A percentile compares a stretch with the other conserved stretches of the same genome.
Conservation (phyloP, 1,284 basidiomycete genomes). For the Papiliotrema laurentii region DNA sequence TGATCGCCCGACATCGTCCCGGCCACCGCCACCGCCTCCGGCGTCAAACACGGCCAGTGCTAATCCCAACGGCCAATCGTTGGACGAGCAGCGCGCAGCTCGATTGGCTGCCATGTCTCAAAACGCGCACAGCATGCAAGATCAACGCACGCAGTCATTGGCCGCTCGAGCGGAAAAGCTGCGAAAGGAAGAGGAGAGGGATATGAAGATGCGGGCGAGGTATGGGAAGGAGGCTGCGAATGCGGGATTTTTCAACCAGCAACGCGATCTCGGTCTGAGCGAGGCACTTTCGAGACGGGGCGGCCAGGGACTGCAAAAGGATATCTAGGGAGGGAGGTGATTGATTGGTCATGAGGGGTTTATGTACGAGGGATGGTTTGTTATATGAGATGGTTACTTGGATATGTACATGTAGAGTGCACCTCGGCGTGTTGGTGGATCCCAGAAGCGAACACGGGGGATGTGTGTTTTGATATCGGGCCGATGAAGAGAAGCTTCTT, state of each 20-base stretch:
- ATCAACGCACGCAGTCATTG: constrained; percentile 30
- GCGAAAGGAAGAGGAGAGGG: constrained; percentile 23
- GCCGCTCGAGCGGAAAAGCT: constrained; percentile 36
- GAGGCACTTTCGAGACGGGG: constrained; percentile 41
- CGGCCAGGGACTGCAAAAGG: constrained; percentile 41
- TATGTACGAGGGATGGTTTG: too few species aligned
- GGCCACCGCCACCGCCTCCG: constrained; percentile 7
- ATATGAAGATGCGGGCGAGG: constrained; percentile 31
- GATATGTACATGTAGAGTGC: too few species aligned
- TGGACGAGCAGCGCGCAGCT: constrained; percentile 64
- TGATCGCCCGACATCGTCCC: constrained; percentile 21
- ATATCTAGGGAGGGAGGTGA: constrained; percentile 21
- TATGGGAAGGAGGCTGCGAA: constrained; percentile 42
- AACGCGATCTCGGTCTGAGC: constrained; percentile 38
- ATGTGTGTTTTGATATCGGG: too few species aligned
- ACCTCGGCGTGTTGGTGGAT: too few species aligned
- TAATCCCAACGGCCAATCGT: constrained; percentile 8
- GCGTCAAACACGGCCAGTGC: too few species aligned
- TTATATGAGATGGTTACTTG: too few species aligned
- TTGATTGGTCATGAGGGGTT: neutral
- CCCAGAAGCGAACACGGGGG: too few species aligned
- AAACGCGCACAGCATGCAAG: constrained; percentile 59
- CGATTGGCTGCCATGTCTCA: constrained; percentile 79
- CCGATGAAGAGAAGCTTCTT: too few species aligned
- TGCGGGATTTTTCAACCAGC: constrained; percentile 42